Evolutionary conservation across 1,284 basidiomycete genomes (phyloP).

Genomic region (Neolentinus lepideus): DNA sequence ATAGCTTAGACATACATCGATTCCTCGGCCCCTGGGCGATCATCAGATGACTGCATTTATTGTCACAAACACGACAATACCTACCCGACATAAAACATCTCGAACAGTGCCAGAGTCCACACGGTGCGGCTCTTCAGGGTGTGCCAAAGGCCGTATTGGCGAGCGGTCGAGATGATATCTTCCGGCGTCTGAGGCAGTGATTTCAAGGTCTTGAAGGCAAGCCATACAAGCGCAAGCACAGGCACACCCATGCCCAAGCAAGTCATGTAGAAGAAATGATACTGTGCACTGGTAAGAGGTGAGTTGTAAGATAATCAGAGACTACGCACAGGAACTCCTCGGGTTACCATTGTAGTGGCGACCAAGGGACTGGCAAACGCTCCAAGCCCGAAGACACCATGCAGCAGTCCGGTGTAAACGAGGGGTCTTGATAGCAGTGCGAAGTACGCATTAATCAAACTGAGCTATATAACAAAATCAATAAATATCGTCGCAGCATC

Average conservation of each 20-base stretch:
- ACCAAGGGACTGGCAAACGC: constrained; percentile 24
- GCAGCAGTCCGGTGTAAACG: constrained; percentile 23
- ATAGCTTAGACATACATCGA: constrained; percentile 18
- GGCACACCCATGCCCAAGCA: constrained; percentile 22
- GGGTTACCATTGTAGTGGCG: constrained; percentile 22
- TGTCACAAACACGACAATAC: background rate
- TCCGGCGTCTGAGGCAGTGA: constrained; percentile 11
- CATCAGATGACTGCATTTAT: background rate
- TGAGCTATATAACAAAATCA: constrained; percentile 14
- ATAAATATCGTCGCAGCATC: background rate
- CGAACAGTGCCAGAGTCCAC: constrained; percentile 24
- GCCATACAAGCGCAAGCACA: constrained; percentile 16
- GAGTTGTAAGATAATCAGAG: background rate
- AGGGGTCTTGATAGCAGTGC: constrained; percentile 21
- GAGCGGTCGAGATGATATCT: background rate
- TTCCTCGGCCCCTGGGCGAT: constrained; percentile 21
- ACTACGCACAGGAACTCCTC: constrained; percentile 19
- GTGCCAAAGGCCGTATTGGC: background rate
- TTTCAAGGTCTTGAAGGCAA: constrained; percentile 18
- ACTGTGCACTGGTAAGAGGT: constrained; percentile 10
- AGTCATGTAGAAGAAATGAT: constrained; percentile 21
- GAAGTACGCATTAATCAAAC: constrained; percentile 24
- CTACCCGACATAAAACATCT: constrained; percentile 21
- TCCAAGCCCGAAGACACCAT: constrained; percentile 24
- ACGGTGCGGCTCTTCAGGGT: constrained; percentile 20